Evolutionary conservation across 192 early-diverging fungal genomes (phyloP).

Genomic region (Umbelopsis ramanniana): DNA sequence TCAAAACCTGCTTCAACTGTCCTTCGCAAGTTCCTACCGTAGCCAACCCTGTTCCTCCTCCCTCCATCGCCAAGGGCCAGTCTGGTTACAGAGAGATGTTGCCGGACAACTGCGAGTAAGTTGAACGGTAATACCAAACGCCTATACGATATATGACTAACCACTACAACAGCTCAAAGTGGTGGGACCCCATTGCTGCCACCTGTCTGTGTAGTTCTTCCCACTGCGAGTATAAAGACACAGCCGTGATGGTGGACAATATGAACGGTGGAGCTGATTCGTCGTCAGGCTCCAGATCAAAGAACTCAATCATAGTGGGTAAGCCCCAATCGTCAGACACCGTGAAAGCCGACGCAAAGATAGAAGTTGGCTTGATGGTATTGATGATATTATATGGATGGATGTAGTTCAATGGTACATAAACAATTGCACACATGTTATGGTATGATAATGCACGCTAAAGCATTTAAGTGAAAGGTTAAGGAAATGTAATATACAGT

Average conservation of each 20-base stretch:
- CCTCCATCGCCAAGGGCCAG: constrained; percentile 31
- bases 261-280: not conserved
- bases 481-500: too few species aligned
- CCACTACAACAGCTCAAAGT: constrained; percentile 49
- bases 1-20: constrained; percentile 63
- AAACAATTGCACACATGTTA: too few species aligned
- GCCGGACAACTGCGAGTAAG: constrained; percentile 61
- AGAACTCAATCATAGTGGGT: not conserved
- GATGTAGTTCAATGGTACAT: too few species aligned
- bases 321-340: too few species aligned
- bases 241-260: constrained; percentile 18
- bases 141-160: not conserved
- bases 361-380: too few species aligned
- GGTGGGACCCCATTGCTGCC: constrained; percentile 68
- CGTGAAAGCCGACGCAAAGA: too few species aligned
- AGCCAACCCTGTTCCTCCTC: constrained; percentile 47
- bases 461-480: too few species aligned
- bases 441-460: too few species aligned
- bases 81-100: constrained; percentile 45
- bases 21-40: constrained; percentile 43
- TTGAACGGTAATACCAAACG: not conserved
- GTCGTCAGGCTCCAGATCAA: not conserved
- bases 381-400: too few species aligned
- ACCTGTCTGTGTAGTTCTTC: constrained; percentile 57
- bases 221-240: constrained; percentile 57